phyloP scores from a whole-genome alignment of 495 filamentous ascomycete genomes.

The Lasiosphaeria hispida region DNA sequence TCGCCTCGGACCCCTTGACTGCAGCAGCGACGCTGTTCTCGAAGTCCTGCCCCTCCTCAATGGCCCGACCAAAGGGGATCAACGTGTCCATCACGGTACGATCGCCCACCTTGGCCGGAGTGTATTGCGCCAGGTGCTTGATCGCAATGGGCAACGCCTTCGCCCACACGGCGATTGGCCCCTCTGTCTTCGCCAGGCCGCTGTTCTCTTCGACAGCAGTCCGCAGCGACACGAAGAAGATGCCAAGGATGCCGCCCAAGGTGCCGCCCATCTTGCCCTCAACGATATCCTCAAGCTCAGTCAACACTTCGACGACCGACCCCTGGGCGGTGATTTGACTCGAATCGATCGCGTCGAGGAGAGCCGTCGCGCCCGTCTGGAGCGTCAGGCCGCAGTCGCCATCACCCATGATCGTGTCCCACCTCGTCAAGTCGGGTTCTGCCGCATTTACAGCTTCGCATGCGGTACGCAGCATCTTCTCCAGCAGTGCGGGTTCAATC shows the following conservation, averaged over 20 bases:
- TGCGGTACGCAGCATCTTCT: constrained; percentile 50
- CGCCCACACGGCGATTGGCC: constrained; percentile 36
- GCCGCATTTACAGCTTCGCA: constrained; percentile 50
- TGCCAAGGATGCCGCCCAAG: constrained; percentile 58
- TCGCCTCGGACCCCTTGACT: constrained; percentile 52
- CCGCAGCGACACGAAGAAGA: constrained; percentile 57
- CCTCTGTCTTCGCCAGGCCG: constrained; percentile 26
- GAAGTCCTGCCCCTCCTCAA: constrained; percentile 45
- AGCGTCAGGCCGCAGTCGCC: constrained; percentile 64
- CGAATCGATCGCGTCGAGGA: constrained; percentile 40
- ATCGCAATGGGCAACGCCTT: constrained; percentile 36
- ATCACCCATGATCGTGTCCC: constrained; percentile 64
- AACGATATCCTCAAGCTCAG: constrained; percentile 54
- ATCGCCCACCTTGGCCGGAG: constrained; percentile 48
- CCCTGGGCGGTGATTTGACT: constrained; percentile 37
- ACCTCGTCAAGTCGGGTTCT: constrained; percentile 59
- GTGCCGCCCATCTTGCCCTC: constrained; percentile 61
- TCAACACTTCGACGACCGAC: constrained; percentile 50
- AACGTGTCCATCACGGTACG: constrained; percentile 58
- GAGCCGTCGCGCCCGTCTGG: constrained; percentile 43
- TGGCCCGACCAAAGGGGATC: constrained; percentile 54
- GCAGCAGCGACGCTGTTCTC: constrained; percentile 51
- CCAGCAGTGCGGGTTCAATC: constrained; percentile 43
- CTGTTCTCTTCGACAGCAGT: constrained; percentile 44
- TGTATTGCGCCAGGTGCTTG: constrained; percentile 47